Evolutionary conservation across 805 yeast species (phyloP), one percentile per base, ranked within the genome.

Genomic region (Naumovozyma castellii): DNA sequence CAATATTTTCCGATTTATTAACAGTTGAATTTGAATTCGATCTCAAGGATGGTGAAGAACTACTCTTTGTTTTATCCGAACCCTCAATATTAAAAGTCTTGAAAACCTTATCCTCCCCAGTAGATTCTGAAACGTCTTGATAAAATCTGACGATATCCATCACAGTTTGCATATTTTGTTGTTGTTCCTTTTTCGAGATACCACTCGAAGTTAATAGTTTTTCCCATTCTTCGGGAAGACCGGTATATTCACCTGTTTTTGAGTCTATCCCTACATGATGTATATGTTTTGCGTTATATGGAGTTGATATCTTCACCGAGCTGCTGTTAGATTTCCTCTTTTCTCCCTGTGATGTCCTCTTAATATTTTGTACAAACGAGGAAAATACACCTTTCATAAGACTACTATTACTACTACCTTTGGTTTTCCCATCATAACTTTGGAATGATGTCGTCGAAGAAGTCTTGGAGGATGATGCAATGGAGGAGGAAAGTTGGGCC

Each of bases 151-250:
- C 86, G 43, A 84, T 87, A 53, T 86, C 94, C 71, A 82, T 82
- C 4, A 92, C 95, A 1, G 95, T 96, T 59, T 85, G 88, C 2
- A 97, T 96, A 61, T 92, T 85, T 45, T 81, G 84, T 56, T 80
- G 80, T 64, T 86, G 95, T 53, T 92, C 98, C 46, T 76, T 82
- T 46, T 75, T 78, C 4, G 95, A 77, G 43, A 92, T 87, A 39
- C 96, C 96, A 52, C 87, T 82, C 2, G 92, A 84, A 10, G 80
- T 72, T 39, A 92, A 69, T 28, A 88, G 68, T 45, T 76, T 73
- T 46, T 86, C 86, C 98, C 98, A 92, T 53, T 86, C 94, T 20
- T 76, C 80, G 0, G 98, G 98, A 33, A 92, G 67, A 2, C 97
- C 97, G 1, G 92, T 85, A 58, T 82, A 90, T 34, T 84, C 82